Evolutionary conservation across 2,329 filamentous ascomycete genomes (phyloP).

Genomic region (Macrophomina phaseolina): DNA sequence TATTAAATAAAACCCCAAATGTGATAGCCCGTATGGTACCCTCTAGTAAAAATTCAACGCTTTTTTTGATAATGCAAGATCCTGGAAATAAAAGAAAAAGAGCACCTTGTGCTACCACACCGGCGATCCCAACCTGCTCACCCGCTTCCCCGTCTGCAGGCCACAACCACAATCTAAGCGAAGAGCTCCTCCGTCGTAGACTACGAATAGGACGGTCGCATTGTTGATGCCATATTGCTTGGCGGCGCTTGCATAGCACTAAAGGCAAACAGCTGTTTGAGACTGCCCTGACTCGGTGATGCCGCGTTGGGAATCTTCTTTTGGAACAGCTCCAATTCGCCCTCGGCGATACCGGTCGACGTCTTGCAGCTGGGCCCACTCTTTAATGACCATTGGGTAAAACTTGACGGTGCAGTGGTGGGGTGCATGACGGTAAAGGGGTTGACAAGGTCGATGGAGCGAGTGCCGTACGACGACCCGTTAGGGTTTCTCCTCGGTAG

Average conservation of each 20-base stretch:
- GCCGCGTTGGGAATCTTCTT: conserved; percentile 42
- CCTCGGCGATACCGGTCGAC: conserved; percentile 43
- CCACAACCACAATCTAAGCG: conserved; percentile 14
- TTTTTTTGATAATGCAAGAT: background rate
- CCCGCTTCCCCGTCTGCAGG: conserved; percentile 16
- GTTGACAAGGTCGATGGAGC: conserved; percentile 53
- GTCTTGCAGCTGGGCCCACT: conserved; percentile 40
- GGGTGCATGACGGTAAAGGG: conserved; percentile 38
- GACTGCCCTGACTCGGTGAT: conserved; percentile 44
- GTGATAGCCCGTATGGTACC: background rate
- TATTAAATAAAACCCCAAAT: conserved; percentile 13
- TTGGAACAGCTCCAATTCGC: conserved; percentile 43
- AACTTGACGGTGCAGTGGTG: conserved; percentile 41
- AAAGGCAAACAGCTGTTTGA: conserved; percentile 43
- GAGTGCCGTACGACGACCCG: conserved; percentile 46
- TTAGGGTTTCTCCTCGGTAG: conserved; percentile 47
- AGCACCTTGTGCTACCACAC: conserved; percentile 16
- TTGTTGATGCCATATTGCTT: conserved; percentile 23
- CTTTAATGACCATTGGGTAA: conserved; percentile 42
- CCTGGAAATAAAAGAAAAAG: conserved; percentile 17
- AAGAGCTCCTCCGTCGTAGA: background rate
- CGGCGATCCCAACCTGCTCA: background rate
- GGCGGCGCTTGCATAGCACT: conserved; percentile 28
- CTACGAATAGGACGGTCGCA: conserved; percentile 22
- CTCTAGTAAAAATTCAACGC: conserved; percentile 11